Evolutionary conservation across 257 asterid genomes (phyloP).

Genomic region (Solanum dulcamara): DNA sequence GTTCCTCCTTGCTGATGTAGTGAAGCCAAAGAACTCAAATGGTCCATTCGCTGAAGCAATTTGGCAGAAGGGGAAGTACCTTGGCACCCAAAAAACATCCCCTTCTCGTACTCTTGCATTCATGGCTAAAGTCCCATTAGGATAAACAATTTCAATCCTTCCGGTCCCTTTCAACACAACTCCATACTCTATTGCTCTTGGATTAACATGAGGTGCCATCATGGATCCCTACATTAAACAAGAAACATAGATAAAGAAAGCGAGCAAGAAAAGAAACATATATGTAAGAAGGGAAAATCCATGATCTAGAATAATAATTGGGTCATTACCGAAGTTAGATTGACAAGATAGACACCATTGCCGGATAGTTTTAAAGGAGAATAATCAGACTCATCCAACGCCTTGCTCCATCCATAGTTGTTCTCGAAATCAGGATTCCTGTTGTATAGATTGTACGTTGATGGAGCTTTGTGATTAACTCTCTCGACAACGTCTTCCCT

Average conservation of each 20-base stretch:
- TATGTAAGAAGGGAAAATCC: not conserved
- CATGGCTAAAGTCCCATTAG: slow-evolving; percentile 78
- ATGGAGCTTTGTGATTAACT: slow-evolving; percentile 21
- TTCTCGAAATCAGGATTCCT: slow-evolving; percentile 48
- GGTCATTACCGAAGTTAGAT: slow-evolving; percentile 47
- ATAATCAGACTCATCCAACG: slow-evolving; percentile 49
- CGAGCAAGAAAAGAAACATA: not conserved
- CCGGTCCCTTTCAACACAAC: slow-evolving; percentile 57
- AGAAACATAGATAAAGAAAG: not conserved
- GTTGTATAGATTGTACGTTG: slow-evolving; percentile 49
- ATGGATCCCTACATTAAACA: slow-evolving; percentile 56
- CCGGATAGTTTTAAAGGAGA: slow-evolving; percentile 41
- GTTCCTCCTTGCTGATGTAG: slow-evolving; percentile 58
- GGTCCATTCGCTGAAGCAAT: slow-evolving; percentile 63
- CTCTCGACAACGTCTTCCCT: not conserved
- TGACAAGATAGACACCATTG: slow-evolving; percentile 55
- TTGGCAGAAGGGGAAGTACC: slow-evolving; percentile 84
- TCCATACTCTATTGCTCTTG: slow-evolving; percentile 67
- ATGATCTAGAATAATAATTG: not conserved
- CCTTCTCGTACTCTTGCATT: slow-evolving; percentile 58
- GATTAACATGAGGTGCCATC: slow-evolving; percentile 94
- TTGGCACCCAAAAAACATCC: slow-evolving; percentile 69
- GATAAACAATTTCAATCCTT: slow-evolving; percentile 47
- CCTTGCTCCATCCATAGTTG: slow-evolving; percentile 68
- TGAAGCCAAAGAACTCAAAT: slow-evolving; percentile 83